Evolutionary conservation across 495 filamentous ascomycete genomes (phyloP).

Genomic region (Aspergillus sclerotioniger): DNA sequence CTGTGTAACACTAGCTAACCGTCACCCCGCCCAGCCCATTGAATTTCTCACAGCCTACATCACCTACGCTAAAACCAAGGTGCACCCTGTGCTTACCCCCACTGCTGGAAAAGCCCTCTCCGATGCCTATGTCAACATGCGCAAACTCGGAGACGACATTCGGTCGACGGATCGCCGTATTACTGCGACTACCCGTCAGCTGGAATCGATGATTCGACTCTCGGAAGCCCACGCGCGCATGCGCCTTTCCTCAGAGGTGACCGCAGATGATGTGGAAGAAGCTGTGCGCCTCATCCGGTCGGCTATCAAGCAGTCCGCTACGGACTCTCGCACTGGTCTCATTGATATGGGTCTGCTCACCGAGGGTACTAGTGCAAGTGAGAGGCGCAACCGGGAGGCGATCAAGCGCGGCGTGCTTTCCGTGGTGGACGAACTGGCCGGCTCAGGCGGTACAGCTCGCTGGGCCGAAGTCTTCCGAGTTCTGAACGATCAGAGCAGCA

Average conservation of each 20-base stretch:
- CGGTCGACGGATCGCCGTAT: slow-evolving; percentile 91
- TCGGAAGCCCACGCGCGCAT: slow-evolving; percentile 97
- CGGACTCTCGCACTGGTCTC: slow-evolving; percentile 82
- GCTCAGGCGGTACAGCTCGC: slow-evolving; percentile 59
- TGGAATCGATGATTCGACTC: slow-evolving; percentile 96
- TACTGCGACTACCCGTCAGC: slow-evolving; percentile 91
- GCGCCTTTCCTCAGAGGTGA: slow-evolving; percentile 76
- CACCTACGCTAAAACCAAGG: slow-evolving; percentile 87
- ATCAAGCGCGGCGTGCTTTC: slow-evolving; percentile 75
- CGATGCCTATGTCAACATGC: slow-evolving; percentile 90
- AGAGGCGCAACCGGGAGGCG: slow-evolving; percentile 76
- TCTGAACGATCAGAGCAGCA: slow-evolving; percentile 72
- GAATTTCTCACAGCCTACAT: slow-evolving; percentile 97
- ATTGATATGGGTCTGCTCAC: slow-evolving; percentile 97
- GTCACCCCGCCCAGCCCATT: slow-evolving; percentile 59
- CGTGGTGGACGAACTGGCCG: slow-evolving; percentile 73
- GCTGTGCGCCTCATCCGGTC: slow-evolving; percentile 88
- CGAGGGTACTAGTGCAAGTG: slow-evolving; percentile 82
- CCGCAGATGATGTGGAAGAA: slow-evolving; percentile 79
- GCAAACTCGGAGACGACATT: slow-evolving; percentile 91
- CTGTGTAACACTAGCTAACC: slow-evolving; percentile 4
- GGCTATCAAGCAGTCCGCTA: slow-evolving; percentile 96
- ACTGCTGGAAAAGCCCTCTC: slow-evolving; percentile 79
- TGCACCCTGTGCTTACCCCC: slow-evolving; percentile 76
- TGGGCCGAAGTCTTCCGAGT: slow-evolving; percentile 72